Conservation (phyloP, 306 rosid genomes). For the Spatholobus suberectus region DNA sequence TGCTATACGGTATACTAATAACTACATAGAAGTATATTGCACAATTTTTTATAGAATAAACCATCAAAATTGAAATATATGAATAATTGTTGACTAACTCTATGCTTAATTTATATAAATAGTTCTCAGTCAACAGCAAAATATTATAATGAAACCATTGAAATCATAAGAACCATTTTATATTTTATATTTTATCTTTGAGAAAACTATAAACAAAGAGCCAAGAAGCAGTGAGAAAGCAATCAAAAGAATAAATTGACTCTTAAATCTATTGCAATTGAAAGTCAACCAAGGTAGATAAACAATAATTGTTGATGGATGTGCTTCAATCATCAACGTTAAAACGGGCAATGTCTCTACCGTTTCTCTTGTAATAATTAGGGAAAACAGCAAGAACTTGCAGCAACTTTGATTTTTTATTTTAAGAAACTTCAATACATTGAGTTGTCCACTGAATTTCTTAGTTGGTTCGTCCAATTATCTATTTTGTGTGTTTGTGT, state of each 20-base stretch:
- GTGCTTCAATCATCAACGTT: conserved; percentile 26
- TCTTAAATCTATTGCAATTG: conserved; percentile 2
- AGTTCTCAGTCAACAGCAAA: not conserved
- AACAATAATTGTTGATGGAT: conserved; percentile 35
- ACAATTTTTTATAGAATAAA: not conserved
- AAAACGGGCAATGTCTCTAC: not conserved
- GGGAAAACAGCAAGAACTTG: conserved; percentile 25
- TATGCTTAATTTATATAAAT: not conserved
- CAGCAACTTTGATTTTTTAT: conserved; percentile 11
- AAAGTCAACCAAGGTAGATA: conserved; percentile 42
- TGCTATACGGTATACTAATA: not conserved
- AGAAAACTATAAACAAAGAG: not conserved
- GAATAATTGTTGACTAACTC: not conserved
- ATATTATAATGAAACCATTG: conserved; percentile 14
- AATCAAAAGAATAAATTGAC: conserved; percentile 17
- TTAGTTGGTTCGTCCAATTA: conserved; percentile 24
- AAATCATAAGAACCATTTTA: not conserved
- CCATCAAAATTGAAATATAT: not conserved
- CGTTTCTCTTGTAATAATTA: conserved; percentile 2
- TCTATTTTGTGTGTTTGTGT: not conserved
- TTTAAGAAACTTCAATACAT: conserved; percentile 37
- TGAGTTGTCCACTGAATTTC: conserved; percentile 39
- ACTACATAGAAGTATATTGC: not conserved
- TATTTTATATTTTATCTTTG: not conserved
- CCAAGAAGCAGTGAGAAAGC: conserved; percentile 27